phyloP scores from a whole-genome alignment of 345 rosid species.

The Populus alba region DNA sequence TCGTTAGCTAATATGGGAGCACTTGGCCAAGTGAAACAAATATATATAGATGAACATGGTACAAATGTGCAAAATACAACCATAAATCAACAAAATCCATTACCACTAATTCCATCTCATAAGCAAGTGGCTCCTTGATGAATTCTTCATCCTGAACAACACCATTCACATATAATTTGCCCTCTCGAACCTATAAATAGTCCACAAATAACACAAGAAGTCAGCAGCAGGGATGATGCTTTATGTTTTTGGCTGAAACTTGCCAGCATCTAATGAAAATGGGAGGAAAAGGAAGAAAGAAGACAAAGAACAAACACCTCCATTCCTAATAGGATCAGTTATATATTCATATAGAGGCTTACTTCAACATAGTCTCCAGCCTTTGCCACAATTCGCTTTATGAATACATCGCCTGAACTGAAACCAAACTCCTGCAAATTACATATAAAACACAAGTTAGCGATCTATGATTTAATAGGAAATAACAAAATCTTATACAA shows the following conservation, averaged over 20 bases:
- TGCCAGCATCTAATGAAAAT: not conserved
- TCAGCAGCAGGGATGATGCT: not conserved
- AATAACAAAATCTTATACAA: not conserved
- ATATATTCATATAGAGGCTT: constrained; percentile 33
- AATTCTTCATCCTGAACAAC: constrained; percentile 59
- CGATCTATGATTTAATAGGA: constrained; percentile 6
- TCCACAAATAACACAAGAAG: not conserved
- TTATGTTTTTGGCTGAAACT: too few relatives aligned
- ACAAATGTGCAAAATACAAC: not conserved
- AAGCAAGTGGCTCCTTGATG: constrained; percentile 65
- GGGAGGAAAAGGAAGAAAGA: not conserved
- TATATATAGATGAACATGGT: not conserved
- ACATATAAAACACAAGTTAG: constrained; percentile 14
- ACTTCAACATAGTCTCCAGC: constrained; percentile 88
- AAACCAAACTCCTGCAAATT: constrained; percentile 58
- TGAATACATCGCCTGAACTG: constrained; percentile 63
- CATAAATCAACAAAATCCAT: not conserved
- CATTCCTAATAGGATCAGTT: constrained; percentile 15
- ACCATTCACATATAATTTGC: constrained; percentile 71
- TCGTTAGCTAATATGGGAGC: not conserved
- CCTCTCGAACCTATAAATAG: constrained; percentile 55
- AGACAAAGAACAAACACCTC: constrained; percentile 17
- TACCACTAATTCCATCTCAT: constrained; percentile 77
- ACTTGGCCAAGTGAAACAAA: not conserved
- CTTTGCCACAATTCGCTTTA: constrained; percentile 88